Evolutionary conservation across 164 flowering plant species (phyloP), one percentile per base, ranked within the genome.

Genomic region (Vitis cinerea): DNA sequence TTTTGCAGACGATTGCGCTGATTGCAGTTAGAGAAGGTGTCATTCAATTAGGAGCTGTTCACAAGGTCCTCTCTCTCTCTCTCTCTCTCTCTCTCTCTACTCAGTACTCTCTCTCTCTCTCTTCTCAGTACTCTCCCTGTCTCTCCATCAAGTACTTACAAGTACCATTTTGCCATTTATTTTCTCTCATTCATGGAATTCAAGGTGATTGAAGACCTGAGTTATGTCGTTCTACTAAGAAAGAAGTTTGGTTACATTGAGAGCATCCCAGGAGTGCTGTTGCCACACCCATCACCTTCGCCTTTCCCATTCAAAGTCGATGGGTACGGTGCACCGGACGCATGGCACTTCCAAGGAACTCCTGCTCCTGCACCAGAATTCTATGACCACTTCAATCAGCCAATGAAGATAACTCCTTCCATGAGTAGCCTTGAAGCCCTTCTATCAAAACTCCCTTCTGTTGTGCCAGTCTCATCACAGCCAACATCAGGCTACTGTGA

Each of bases 371-470:
- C 80, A 15, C 58, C 75, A 23, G 77, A 78, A 19, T 75, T 60
- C 68, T 73, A 78, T 44, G 82, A 84, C 63, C 82, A 82, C 15
- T 76, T 68, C 71, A 63, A 76, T 50, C 87, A 70, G 23, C 85
- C 88, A 13, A 19, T 83, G 77, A 83, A 77, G 63, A 84, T 95
- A 58, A 90, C 97, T 30, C 99, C 98, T 0, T 95, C 99, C 4
- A 93, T 95, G 98, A 93, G 91, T 71, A 93, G 98, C 85, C 91
- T 95, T 3, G 98, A 95, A 75, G 94, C 98, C 4, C 91, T 95
- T 15, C 91, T 95, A 63, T 90, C 99, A 0, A 95, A 93, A 87
- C 93, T 95, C 11, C 99, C 99, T 1, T 87, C 98, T 0, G 97
- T 94, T 0, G 90, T 81, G 54, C 97, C 97, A 0, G 44, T 37